Conservation (phyloP, 2,329 filamentous ascomycete genomes). For the Colletotrichum truncatum region DNA sequence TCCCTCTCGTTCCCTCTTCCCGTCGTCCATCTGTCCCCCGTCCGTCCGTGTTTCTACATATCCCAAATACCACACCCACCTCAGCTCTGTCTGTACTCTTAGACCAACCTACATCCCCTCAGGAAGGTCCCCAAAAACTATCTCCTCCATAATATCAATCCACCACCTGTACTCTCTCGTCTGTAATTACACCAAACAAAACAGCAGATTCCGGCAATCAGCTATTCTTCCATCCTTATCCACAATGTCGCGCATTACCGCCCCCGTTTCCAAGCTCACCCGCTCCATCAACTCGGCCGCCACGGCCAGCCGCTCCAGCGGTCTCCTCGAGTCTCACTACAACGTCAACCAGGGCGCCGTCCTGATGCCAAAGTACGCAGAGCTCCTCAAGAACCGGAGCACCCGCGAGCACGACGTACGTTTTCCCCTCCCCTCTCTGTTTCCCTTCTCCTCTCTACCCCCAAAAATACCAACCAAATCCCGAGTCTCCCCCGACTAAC, state of each 20-base stretch:
- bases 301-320: constrained; percentile 40
- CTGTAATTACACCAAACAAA: too few relatives aligned
- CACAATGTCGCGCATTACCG: constrained; percentile 60
- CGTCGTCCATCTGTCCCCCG: background rate
- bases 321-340: constrained; percentile 41
- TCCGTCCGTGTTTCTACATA: background rate
- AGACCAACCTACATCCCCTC: constrained; percentile 2
- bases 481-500: constrained; percentile 18
- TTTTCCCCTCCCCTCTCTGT: constrained; percentile 13
- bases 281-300: constrained; percentile 56
- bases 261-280: constrained; percentile 58
- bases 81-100: background rate
- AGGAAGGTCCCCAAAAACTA: too few relatives aligned
- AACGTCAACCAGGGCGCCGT: constrained; percentile 45
- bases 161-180: too few relatives aligned
- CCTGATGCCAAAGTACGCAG: constrained; percentile 58
- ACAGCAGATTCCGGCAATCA: background rate
- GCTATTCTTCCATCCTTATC: background rate
- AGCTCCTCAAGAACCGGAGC: constrained; percentile 49
- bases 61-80: background rate
- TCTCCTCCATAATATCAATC: too few relatives aligned
- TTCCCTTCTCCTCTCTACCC: too few relatives aligned
- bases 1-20: background rate
- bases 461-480: background rate
- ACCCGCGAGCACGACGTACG: constrained; percentile 51